These are phyloP conservation scores for Ceriops decandra DNA, from an alignment of 345 rosid species.

Conservation along the genomic window DNA sequence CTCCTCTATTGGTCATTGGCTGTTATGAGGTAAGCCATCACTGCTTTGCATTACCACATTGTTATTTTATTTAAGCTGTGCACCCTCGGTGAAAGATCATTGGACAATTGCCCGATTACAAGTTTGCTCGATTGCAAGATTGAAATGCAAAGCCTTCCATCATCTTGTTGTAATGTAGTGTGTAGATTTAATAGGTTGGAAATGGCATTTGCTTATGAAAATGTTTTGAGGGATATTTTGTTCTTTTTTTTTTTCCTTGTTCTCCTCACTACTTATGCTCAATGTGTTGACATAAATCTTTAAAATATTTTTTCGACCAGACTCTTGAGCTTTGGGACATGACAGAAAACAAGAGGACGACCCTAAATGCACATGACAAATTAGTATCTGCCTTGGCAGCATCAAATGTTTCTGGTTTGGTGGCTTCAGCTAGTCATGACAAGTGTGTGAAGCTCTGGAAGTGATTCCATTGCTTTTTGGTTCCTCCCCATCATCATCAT, in stretches of 20 bases:
- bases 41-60: slow-evolving; percentile 1
- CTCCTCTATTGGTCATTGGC: slow-evolving; percentile 50
- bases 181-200: too few species aligned
- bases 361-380: slow-evolving; percentile 37
- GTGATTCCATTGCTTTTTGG: slow-evolving; percentile 18
- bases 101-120: too few species aligned
- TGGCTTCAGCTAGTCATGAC: slow-evolving; percentile 50
- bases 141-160: too few species aligned
- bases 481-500: neutral
- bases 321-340: slow-evolving; percentile 51
- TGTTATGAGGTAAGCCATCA: slow-evolving; percentile 48
- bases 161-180: too few species aligned
- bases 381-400: slow-evolving; percentile 42
- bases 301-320: slow-evolving; percentile 21
- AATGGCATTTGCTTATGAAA: too few species aligned
- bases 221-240: too few species aligned
- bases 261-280: neutral
- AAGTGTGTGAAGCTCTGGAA: slow-evolving; percentile 50
- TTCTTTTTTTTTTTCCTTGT: too few species aligned
- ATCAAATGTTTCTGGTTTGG: slow-evolving; percentile 35
- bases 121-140: too few species aligned
- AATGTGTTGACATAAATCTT: neutral
- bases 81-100: neutral
- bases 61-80: slow-evolving; percentile 6
- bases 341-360: slow-evolving; percentile 38